Evolutionary conservation across 768 basidiomycete genomes (phyloP).

Genomic region (Mrakia blollopis): DNA sequence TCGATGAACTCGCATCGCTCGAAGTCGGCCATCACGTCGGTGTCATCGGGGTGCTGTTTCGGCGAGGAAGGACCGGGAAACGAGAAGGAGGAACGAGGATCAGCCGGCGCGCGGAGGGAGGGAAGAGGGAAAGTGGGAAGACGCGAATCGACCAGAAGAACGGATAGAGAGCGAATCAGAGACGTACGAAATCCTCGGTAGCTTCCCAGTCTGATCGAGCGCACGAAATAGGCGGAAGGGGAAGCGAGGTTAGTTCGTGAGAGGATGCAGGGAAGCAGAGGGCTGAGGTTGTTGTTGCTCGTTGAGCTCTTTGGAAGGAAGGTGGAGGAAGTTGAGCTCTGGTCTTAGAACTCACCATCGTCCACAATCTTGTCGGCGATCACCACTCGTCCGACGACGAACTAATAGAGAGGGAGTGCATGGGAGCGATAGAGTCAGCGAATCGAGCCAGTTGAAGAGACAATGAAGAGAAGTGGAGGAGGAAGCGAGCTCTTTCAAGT

Average conservation of each 20-base stretch:
- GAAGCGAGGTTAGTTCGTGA: background rate
- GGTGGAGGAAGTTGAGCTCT: background rate
- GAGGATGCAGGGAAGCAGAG: too few species aligned
- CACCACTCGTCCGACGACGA: conserved; percentile 75
- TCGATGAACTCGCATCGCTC: conserved; percentile 89
- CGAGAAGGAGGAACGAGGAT: conserved; percentile 41
- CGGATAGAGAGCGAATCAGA: background rate
- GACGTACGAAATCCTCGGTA: conserved; percentile 29
- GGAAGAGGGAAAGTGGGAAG: background rate
- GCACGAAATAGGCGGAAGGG: background rate
- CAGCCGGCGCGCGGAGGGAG: background rate
- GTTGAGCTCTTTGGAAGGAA: background rate
- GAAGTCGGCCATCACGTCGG: conserved; percentile 72
- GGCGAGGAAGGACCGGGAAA: conserved; percentile 44
- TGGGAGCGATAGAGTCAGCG: background rate
- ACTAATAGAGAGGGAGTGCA: conserved; percentile 41
- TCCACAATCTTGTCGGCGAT: conserved; percentile 66
- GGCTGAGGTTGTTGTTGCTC: background rate
- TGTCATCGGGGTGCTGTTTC: conserved; percentile 67
- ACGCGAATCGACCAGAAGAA: background rate
- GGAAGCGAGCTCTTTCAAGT: too few species aligned
- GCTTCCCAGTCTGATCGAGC: conserved; percentile 26
- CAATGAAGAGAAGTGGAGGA: background rate
- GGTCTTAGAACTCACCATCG: conserved; percentile 56
- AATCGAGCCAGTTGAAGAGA: background rate